Conservation (phyloP, 225 moss, liverwort and hornwort species). For the Pseudoscleropodium purum region DNA sequence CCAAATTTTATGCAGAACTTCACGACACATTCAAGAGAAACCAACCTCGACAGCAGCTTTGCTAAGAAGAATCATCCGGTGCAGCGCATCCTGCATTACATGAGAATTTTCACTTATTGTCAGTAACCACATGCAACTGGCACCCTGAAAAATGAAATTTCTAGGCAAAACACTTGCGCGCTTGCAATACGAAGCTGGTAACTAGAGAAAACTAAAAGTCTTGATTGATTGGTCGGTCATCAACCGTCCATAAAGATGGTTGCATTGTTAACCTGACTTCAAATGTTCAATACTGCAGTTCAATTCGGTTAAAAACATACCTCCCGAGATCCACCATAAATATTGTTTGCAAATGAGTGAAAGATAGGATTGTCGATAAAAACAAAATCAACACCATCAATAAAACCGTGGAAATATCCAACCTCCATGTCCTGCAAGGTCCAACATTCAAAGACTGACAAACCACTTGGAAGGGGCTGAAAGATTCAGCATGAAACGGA, state of each 20-base stretch:
- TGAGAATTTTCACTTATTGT: neutral
- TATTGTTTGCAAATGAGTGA: slow-evolving; percentile 23
- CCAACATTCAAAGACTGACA: neutral
- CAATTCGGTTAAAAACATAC: slow-evolving; percentile 1
- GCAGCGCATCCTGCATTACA: slow-evolving; percentile 51
- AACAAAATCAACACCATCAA: slow-evolving; percentile 65
- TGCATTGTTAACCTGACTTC: neutral
- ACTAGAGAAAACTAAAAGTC: neutral
- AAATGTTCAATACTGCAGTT: neutral
- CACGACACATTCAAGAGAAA: neutral
- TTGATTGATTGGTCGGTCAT: neutral
- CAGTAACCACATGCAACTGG: neutral
- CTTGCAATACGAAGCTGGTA: neutral
- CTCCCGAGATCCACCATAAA: slow-evolving; percentile 74
- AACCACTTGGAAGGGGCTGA: neutral
- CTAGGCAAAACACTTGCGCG: neutral
- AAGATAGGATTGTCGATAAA: slow-evolving; percentile 69
- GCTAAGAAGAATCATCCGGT: slow-evolving; percentile 70
- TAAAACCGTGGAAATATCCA: slow-evolving; percentile 68
- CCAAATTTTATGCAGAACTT: neutral
- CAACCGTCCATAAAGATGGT: neutral
- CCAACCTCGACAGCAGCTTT: slow-evolving; percentile 80
- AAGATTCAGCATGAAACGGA: neutral
- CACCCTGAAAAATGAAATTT: neutral
- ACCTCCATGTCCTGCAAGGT: slow-evolving; percentile 57